Evolutionary conservation across 495 filamentous ascomycete genomes (phyloP), one percentile per base, ranked within the genome.

Genomic region (Penicillium riverlandense): DNA sequence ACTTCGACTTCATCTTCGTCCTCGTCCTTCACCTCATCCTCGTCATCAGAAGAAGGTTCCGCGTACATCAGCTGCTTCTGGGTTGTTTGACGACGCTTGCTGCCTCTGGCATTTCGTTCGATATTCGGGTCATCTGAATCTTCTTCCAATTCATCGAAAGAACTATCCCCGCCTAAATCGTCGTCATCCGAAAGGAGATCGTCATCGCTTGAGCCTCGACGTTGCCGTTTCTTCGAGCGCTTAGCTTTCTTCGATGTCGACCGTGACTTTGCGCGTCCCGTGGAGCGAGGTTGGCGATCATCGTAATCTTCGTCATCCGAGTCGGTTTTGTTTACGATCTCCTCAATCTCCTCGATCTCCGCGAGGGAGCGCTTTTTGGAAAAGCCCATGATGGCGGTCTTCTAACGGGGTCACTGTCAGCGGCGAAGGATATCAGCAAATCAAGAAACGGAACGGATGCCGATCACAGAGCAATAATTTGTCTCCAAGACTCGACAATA

Each of bases 311-410:
- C 82, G 50, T 95, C 89, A 36, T 88, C 80, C 0, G 88, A 79
- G 54, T 95, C 89, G 36, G 88, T 92, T 57, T 86, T 85, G 67
- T 81, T 89, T 15, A 82, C 87, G 52, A 91, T 77, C 49, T 77
- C 78, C 43, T 87, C 83, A 47, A 84, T 1, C 15, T 16, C 15
- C 15, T 16, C 15, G 15, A 16, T 16, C 1, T 4, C 15, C 15
- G n/a, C n/a, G n/a, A n/a, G 61, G 64, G 83, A 84, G 46, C 88
- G 78, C 65, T 92, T 92, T 65, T 92, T 92, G 38, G 49, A 37
- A 31, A 57, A 47, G 41, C 69, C 70, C 51, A 56, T 61, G 54
- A 77, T 74, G 67, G 73, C 77, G 45, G 38, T 47, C 29, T 27
- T 16, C 33, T 47, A 38, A 29, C 42, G 41, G 32, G 15, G 29